Conservation (phyloP, 495 filamentous ascomycete genomes). For the Hypoxylon cercidicola region DNA sequence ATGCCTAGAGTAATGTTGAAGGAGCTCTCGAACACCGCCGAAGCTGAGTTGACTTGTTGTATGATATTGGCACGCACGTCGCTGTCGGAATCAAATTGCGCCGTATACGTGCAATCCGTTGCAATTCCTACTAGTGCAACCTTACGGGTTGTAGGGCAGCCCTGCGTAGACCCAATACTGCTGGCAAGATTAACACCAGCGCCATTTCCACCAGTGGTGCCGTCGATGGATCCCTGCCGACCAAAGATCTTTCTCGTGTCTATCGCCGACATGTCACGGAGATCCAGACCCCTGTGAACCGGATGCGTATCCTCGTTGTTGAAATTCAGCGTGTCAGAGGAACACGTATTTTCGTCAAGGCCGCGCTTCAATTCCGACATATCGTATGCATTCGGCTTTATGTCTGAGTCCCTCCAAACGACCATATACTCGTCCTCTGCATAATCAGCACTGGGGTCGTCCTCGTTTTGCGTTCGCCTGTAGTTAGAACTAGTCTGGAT, state of each 20-base stretch:
- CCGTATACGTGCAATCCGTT: slow-evolving; percentile 89
- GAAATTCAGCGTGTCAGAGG: slow-evolving; percentile 74
- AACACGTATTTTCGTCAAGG: slow-evolving; percentile 56
- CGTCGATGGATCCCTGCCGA: slow-evolving; percentile 55
- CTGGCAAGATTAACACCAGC: slow-evolving; percentile 83
- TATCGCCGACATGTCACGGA: slow-evolving; percentile 45
- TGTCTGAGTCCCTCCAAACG: slow-evolving; percentile 90
- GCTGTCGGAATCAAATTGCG: slow-evolving; percentile 70
- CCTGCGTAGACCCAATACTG: slow-evolving; percentile 82
- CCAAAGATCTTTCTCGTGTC: slow-evolving; percentile 51
- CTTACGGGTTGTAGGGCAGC: slow-evolving; percentile 87
- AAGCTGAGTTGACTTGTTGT: slow-evolving; percentile 84
- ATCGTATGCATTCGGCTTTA: slow-evolving; percentile 51
- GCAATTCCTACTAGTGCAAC: slow-evolving; percentile 93
- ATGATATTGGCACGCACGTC: slow-evolving; percentile 78
- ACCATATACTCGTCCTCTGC: slow-evolving; percentile 83
- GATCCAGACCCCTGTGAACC: slow-evolving; percentile 60
- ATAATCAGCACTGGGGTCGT: slow-evolving; percentile 76
- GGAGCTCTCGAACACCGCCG: slow-evolving; percentile 82
- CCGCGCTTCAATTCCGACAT: slow-evolving; percentile 51
- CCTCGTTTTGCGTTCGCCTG: slow-evolving; percentile 72
- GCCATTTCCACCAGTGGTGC: slow-evolving; percentile 75
- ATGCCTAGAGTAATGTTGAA: slow-evolving; percentile 96
- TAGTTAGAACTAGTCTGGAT: slow-evolving; percentile 82
- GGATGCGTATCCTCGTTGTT: slow-evolving; percentile 75